These are phyloP conservation scores for Tetrahymena borealis DNA, from an alignment of 73 alveolate genomes.

Conservation along the genomic window DNA sequence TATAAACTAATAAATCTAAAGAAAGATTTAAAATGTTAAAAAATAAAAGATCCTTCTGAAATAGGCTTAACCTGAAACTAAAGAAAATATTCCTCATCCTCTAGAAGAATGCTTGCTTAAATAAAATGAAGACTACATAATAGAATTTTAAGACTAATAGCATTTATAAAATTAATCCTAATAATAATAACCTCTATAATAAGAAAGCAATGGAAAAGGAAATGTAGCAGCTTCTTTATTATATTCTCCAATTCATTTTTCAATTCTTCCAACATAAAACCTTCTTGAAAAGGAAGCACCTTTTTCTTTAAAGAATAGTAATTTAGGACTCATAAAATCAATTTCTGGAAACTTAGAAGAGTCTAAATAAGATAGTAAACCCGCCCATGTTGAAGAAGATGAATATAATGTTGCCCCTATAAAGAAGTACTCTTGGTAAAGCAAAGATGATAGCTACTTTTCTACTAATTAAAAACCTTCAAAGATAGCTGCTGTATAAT, in stretches of 20 bases:
- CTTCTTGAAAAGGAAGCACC: not conserved
- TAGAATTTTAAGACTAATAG: not conserved
- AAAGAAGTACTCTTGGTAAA: not conserved
- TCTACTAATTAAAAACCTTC: not conserved
- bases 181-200: not conserved
- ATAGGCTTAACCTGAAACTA: not conserved
- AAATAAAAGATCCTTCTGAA: not conserved
- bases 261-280: not conserved
- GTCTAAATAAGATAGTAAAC: not conserved
- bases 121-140: not conserved
- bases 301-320: not conserved
- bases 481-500: not conserved
- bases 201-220: not conserved
- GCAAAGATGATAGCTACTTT: not conserved
- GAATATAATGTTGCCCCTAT: not conserved
- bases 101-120: not conserved
- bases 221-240: not conserved
- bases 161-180: not conserved
- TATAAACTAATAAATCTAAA: not conserved
- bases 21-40: not conserved
- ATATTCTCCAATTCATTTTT: not conserved
- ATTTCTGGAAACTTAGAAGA: not conserved
- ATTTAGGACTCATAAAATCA: not conserved
- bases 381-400: not conserved
- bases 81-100: not conserved